These are phyloP conservation scores for Termitomyces sp. DNA, from an alignment of 768 basidiomycete species.

Conservation along the genomic window DNA sequence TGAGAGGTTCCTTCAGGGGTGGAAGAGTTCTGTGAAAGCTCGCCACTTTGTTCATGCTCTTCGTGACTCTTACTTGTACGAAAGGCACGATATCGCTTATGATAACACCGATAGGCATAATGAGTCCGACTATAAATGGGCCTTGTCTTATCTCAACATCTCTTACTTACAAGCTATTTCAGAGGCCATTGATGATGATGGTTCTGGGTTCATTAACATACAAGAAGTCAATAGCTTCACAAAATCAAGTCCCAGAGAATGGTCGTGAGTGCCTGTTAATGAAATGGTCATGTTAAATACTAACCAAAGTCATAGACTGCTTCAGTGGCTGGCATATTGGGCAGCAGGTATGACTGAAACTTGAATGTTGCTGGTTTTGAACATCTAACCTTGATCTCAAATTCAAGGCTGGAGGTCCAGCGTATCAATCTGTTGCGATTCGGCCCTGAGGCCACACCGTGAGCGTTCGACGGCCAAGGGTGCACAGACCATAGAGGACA, in stretches of 20 bases:
- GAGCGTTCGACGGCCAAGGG: no score
- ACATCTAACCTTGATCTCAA: no score
- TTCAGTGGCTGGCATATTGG: no score
- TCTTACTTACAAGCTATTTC: background rate
- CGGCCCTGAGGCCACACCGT: no score
- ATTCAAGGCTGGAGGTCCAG: no score
- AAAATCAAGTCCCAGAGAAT: background rate
- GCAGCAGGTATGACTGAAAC: background rate
- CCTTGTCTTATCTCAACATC: background rate
- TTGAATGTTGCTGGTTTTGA: background rate
- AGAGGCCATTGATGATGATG: slow-evolving; percentile 4
- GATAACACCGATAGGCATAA: no score
- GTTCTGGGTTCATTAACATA: background rate
- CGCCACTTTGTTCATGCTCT: background rate
- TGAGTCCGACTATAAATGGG: background rate
- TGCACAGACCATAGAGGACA: no score
- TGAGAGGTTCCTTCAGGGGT: background rate
- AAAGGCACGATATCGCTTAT: background rate
- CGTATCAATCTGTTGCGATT: no score
- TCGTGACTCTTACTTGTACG: no score
- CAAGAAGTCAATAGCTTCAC: slow-evolving; percentile 1
- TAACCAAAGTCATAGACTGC: background rate
- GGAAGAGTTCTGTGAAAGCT: background rate
- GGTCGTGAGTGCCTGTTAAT: no score
- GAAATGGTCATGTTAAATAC: no score